phyloP scores from a whole-genome alignment of 345 rosid genomes.

The Bruguiera sexangula region DNA sequence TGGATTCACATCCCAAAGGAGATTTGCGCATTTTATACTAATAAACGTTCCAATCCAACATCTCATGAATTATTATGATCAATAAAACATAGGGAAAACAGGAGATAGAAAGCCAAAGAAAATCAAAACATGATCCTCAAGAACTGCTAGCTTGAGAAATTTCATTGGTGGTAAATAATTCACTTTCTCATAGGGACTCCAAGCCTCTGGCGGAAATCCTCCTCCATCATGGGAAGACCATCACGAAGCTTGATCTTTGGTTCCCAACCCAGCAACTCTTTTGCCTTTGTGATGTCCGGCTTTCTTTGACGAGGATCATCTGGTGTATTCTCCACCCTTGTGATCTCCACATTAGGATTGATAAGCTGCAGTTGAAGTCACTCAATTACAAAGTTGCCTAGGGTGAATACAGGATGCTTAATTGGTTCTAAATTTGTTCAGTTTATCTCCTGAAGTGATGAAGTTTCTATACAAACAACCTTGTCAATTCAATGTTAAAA shows the following conservation, averaged over 20 bases:
- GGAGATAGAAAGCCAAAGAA: neutral
- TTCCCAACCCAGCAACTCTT: conserved; percentile 83
- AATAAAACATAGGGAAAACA: neutral
- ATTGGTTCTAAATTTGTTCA: neutral
- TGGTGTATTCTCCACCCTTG: conserved; percentile 79
- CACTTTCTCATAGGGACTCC: conserved; percentile 46
- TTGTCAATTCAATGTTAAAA: too few relatives aligned
- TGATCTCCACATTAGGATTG: conserved; percentile 66
- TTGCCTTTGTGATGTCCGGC: conserved; percentile 82
- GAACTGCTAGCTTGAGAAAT: neutral
- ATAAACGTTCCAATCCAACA: too few relatives aligned
- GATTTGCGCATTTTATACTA: too few relatives aligned
- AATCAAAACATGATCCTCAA: neutral
- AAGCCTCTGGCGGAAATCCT: conserved; percentile 82
- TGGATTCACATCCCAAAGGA: too few relatives aligned
- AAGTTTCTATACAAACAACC: too few relatives aligned
- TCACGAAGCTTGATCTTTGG: conserved; percentile 80
- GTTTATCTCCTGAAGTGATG: neutral
- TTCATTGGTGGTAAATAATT: conserved; percentile 1
- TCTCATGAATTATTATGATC: too few relatives aligned
- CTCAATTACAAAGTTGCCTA: neutral
- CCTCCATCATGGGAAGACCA: conserved; percentile 95
- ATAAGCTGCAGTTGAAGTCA: conserved; percentile 50
- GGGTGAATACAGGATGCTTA: too few relatives aligned
- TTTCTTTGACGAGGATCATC: conserved; percentile 96